Base-by-base conservation (phyloP, 345 rosid genomes). In the Rubroshorea leprosula region DNA sequence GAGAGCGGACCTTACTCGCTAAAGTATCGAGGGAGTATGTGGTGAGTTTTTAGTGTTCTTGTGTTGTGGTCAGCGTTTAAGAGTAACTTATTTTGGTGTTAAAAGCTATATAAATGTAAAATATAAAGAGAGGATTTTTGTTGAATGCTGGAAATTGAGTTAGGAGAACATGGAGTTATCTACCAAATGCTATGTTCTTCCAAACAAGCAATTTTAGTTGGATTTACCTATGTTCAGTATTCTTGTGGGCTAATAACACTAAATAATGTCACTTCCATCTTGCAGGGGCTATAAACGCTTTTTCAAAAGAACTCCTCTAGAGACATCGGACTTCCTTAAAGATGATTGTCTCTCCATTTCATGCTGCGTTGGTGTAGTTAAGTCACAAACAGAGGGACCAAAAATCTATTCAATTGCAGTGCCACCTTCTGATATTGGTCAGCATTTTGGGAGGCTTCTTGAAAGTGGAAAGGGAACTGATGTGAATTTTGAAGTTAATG, bases 271-370 rank as follows among this genome's bases (percentile, higher is more conserved):
- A n/a, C 65, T 46, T 35, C 24, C 68, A 22, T 49, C n/a, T 77
- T 56, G 35, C 72, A 89, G 96, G 96, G 96, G 96, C 25, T 86
- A 86, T 71, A 86, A 86, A 51, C 87, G 89, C 17, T 89, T 86
- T 74, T 89, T 74, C 70, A 86, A 68, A 71, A 89, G 96, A 74
- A 58, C 70, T 55, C 69, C 68, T 55, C 61, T 86, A 25, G 95
- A 81, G 73, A 61, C 83, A 38, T 86, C 95, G 0, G 95, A 86
- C 23, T 86, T 63, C 72, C 67, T 86, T 14, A 86, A 84, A 66
- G 90, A 83, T 46, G 80, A 86, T 62, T 74, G 88, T 66, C 86
- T 86, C 23, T 65, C 71, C 62, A 77, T 86, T 19, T 65, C 79
- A 63, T 83, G 95, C 25, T 76, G 81, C 66, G 95, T 86, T 20